A percentile compares a stretch with the other conserved stretches of the same genome.
phyloP scores from a whole-genome alignment of 1,284 basidiomycete genomes.

The Amylostereum areolatum region DNA sequence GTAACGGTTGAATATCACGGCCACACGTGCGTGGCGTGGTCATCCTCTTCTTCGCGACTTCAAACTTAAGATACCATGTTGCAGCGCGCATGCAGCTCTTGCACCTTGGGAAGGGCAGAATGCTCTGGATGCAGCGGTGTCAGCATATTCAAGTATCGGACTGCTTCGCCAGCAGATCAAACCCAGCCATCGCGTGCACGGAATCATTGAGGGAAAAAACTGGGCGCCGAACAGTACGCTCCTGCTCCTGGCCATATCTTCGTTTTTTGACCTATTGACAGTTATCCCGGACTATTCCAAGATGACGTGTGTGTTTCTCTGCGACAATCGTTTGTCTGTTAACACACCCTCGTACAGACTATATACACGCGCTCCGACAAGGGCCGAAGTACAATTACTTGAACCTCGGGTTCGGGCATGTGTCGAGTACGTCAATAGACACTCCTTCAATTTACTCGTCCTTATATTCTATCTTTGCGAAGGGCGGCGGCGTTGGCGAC shows the following conservation, averaged over 20 bases:
- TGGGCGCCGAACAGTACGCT: slow-evolving; percentile 59
- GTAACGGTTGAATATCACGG: slow-evolving; percentile 62
- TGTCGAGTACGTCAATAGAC: slow-evolving; percentile 28
- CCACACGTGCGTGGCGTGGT: slow-evolving; percentile 52
- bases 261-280: slow-evolving; percentile 17
- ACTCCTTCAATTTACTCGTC: slow-evolving; percentile 22
- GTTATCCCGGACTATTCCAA: slow-evolving; percentile 78
- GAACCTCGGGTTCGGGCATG: slow-evolving; percentile 23
- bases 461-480: background rate
- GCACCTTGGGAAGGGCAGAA: slow-evolving; percentile 84
- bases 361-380: slow-evolving; percentile 60
- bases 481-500: slow-evolving; percentile 70
- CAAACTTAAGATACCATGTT: background rate
- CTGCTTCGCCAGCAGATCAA: slow-evolving; percentile 63
- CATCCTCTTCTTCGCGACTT: too few relatives aligned
- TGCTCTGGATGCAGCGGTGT: slow-evolving; percentile 80
- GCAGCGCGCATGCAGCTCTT: slow-evolving; percentile 69
- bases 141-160: slow-evolving; percentile 73
- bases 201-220: slow-evolving; percentile 57
- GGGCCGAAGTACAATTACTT: slow-evolving; percentile 45
- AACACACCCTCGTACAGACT: slow-evolving; percentile 25
- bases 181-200: slow-evolving; percentile 61
- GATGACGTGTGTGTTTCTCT: slow-evolving; percentile 35
- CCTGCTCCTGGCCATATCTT: slow-evolving; percentile 1
- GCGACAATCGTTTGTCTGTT: background rate